Evolutionary conservation across 768 basidiomycete species (phyloP), one percentile per base, ranked within the genome.

Genomic region (Podaxis sp.): DNA sequence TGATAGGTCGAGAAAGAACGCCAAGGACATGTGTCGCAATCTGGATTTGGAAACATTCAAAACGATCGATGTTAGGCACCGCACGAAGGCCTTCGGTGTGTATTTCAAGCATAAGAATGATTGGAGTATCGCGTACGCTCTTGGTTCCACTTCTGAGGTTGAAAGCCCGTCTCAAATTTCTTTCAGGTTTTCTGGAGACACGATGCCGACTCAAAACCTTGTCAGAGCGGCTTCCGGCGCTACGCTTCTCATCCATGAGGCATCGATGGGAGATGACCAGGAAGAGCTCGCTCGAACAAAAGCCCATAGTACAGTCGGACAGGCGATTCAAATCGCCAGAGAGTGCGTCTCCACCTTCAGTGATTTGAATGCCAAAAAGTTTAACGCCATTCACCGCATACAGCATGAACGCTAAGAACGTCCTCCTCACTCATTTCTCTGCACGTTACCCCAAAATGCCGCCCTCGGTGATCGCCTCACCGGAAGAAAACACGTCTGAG

Each of bases 391-490:
- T 61, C 33, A 39, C 12, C 40, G 40, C 15, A 19, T 52, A 12
- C 55, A 96, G 94, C 64, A 96, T 96, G 95, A 80, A 84, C 9
- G 95, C 95, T 1, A 77, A 86, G 58, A 87, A 93, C 65, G 81
- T 93, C 46, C 84, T 98, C n/a, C 83, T 99, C 22, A 99, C 95
- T 0, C 96, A 98, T 73, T 98, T 98, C 76, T 97, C 95, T 9
- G 92, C 92, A 44, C 88, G 95, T 30, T 96, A 96, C 74, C 94
- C 96, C 17, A 94, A 92, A 68, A 79, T 96, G 71, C 93, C 93
- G 2, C 85, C 84, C 26, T 76, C 82, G 3, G 74, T 80, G 11
- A 70, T 76, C 13, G 48, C 30, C 6, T 44, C 17, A 38, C 61
- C 61, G 8, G 65, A 63, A 40, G 71, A 52, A 55, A 63, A 52